Conservation (phyloP, 2,329 filamentous ascomycete genomes). For the Fusarium tricinctum region DNA sequence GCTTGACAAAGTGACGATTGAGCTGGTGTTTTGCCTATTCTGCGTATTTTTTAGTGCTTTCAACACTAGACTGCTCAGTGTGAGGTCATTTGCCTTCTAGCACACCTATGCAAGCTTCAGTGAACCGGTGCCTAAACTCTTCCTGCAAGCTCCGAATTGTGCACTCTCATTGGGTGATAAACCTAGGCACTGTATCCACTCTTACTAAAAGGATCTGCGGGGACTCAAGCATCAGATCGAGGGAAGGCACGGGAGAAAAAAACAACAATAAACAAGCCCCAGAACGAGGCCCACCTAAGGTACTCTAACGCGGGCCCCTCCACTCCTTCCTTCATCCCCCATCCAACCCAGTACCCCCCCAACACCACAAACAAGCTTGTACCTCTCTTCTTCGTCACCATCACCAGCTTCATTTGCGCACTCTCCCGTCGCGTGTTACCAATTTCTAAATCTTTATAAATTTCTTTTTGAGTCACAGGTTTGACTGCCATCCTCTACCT, state of each 20-base stretch:
- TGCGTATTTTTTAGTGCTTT: neutral
- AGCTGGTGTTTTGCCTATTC: too few relatives aligned
- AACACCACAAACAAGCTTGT: slow-evolving; percentile 32
- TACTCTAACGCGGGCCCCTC: slow-evolving; percentile 36
- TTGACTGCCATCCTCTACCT: neutral
- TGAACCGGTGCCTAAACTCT: slow-evolving; percentile 18
- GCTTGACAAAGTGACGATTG: too few relatives aligned
- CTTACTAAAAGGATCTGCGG: slow-evolving; percentile 31
- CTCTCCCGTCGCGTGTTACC: slow-evolving; percentile 7
- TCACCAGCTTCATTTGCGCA: slow-evolving; percentile 30
- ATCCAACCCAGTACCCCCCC: slow-evolving; percentile 32
- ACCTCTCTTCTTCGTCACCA: slow-evolving; percentile 35
- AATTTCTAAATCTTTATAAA: neutral
- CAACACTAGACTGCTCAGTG: neutral
- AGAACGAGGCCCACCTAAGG: slow-evolving; percentile 29
- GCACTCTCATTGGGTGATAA: slow-evolving; percentile 14
- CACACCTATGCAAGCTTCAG: slow-evolving; percentile 15
- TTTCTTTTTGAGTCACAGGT: neutral
- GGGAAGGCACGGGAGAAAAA: slow-evolving; percentile 27
- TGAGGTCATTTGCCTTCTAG: slow-evolving; percentile 22
- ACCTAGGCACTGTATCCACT: slow-evolving; percentile 9
- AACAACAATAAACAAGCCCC: slow-evolving; percentile 46
- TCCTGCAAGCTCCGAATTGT: slow-evolving; percentile 5
- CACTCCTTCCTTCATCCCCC: slow-evolving; percentile 32
- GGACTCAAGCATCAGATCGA: slow-evolving; percentile 26